Percentiles rank a stretch among this genome's conserved stretches.
Evolutionary conservation across 2,329 filamentous ascomycete genomes (phyloP).

Genomic region (Aspergillus novofumigatus): DNA sequence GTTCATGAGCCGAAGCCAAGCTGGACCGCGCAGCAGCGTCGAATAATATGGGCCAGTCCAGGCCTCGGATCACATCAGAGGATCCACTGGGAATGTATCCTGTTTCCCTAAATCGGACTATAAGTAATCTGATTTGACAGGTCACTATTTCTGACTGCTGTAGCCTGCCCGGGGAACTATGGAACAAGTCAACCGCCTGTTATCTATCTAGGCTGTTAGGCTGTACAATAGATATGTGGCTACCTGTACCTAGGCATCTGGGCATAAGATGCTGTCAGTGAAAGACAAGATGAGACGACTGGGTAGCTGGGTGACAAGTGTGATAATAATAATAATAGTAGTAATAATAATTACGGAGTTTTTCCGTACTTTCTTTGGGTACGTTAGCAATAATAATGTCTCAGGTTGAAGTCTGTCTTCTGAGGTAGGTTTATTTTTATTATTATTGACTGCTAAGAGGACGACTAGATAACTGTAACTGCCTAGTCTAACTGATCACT

Average conservation of each 20-base stretch:
- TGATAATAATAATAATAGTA: no score
- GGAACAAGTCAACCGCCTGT: neutral
- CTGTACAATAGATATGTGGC: no score
- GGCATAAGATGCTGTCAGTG: no score
- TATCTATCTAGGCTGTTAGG: neutral
- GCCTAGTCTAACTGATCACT: no score
- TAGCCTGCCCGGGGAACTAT: neutral
- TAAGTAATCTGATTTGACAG: conserved; percentile 8
- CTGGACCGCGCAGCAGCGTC: conserved; percentile 1
- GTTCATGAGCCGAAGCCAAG: neutral
- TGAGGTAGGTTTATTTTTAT: neutral
- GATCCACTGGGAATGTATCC: conserved; percentile 1
- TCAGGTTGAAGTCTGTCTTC: neutral
- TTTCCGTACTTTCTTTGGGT: no score
- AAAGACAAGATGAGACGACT: no score
- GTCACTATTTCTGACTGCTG: neutral
- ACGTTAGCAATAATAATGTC: neutral
- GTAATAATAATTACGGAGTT: neutral
- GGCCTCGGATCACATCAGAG: conserved; percentile 12
- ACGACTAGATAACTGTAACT: no score
- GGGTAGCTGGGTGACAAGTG: no score
- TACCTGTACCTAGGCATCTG: no score
- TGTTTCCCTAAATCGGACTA: neutral
- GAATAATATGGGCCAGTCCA: conserved; percentile 13
- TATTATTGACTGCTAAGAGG: neutral